These are phyloP conservation scores for Sequoiadendron giganteum DNA, from an alignment of 75 land plant species.

Conservation along the genomic window DNA sequence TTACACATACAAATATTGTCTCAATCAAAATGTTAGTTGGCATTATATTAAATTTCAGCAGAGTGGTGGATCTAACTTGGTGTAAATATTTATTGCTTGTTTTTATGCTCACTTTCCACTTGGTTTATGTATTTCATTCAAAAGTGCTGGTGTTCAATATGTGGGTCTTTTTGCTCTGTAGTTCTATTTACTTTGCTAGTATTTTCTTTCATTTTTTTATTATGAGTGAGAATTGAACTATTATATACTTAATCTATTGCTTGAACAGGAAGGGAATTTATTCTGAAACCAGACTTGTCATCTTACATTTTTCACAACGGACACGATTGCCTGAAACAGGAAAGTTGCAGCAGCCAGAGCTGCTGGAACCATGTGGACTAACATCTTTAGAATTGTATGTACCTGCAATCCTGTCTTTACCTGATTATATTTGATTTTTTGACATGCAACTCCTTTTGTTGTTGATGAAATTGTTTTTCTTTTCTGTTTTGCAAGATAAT, in stretches of 20 bases:
- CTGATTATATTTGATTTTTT: neutral
- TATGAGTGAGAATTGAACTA: neutral
- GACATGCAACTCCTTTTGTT: neutral
- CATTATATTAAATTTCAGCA: neutral
- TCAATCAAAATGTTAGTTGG: neutral
- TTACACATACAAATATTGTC: neutral
- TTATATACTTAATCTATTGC: neutral
- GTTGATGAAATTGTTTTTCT: neutral
- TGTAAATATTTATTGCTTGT: neutral
- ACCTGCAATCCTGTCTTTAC: neutral
- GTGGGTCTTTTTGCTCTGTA: neutral
- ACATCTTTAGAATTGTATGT: constrained; percentile 8
- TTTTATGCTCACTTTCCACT: neutral
- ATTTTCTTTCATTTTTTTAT: neutral
- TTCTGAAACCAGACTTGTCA: neutral
- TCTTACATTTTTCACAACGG: neutral
- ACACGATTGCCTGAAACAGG: neutral
- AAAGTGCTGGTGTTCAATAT: neutral
- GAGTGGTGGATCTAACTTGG: neutral
- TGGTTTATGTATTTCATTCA: neutral
- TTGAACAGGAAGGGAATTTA: neutral
- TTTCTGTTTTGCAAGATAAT: neutral
- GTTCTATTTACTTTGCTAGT: neutral
- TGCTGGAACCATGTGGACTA: constrained; percentile 12
- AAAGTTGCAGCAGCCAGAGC: constrained; percentile 7